A percentile compares a stretch with the other conserved stretches of the same genome.
These are phyloP conservation scores for Macrophomina pseudophaseolina DNA, from an alignment of 2,329 filamentous ascomycete species.

Conservation along the genomic window DNA sequence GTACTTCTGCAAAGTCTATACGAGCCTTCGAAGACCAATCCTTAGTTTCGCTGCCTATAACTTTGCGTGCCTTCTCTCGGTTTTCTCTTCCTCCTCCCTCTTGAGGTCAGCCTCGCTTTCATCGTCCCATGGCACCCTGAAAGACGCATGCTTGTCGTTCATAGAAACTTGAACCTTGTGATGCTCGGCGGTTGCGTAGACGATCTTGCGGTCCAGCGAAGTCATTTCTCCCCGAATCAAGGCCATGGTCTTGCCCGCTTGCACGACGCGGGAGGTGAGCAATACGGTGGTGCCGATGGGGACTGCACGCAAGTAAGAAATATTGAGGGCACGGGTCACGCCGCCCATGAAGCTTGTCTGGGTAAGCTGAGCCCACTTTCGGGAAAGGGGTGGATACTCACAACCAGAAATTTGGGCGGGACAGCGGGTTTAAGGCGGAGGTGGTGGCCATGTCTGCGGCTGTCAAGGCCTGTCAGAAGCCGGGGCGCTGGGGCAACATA, in stretches of 20 bases:
- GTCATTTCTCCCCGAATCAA: slow-evolving; percentile 58
- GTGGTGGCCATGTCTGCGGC: slow-evolving; percentile 50
- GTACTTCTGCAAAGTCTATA: no score
- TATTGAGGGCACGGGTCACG: slow-evolving; percentile 56
- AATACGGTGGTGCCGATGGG: slow-evolving; percentile 53
- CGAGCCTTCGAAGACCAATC: no score
- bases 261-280: slow-evolving; percentile 50
- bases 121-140: slow-evolving; percentile 52
- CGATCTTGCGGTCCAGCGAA: slow-evolving; percentile 53
- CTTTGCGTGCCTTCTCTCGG: neutral
- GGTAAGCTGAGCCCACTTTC: neutral
- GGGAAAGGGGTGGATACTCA: slow-evolving; percentile 32
- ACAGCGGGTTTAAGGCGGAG: slow-evolving; percentile 55
- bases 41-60: neutral
- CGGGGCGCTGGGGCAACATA: slow-evolving; percentile 6
- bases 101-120: slow-evolving; percentile 42
- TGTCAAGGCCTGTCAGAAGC: neutral
- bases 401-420: slow-evolving; percentile 57
- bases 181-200: slow-evolving; percentile 58
- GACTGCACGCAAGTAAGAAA: slow-evolving; percentile 58
- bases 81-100: slow-evolving; percentile 29
- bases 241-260: slow-evolving; percentile 58
- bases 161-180: slow-evolving; percentile 57
- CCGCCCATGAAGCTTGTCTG: slow-evolving; percentile 53
- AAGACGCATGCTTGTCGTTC: slow-evolving; percentile 45